A percentile compares a stretch with the other conserved stretches of the same genome.
Evolutionary conservation across 176 grass and related monocot genomes (phyloP).

Genomic region (sorghum (Sorghum bicolor)): DNA sequence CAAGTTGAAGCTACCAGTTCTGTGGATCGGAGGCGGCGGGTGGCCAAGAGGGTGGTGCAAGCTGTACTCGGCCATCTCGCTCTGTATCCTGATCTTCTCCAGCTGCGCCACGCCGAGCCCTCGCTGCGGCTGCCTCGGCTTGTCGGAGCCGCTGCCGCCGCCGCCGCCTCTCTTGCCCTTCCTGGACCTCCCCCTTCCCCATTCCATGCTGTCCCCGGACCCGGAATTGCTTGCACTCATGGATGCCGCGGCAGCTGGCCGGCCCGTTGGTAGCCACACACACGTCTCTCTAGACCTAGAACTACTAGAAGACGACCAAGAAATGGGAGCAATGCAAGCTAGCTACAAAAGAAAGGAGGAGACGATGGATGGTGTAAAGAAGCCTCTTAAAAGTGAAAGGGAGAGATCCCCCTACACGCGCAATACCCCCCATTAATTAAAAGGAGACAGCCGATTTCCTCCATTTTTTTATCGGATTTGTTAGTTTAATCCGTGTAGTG

Average conservation of each 20-base stretch:
- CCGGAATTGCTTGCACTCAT: constrained; percentile 57
- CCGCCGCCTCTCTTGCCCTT: constrained; percentile 51
- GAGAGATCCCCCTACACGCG: constrained; percentile 46
- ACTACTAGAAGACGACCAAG: constrained; percentile 28
- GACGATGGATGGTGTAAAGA: constrained; percentile 29
- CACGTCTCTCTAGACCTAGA: constrained; percentile 18
- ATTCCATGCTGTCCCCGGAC: constrained; percentile 53
- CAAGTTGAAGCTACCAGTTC: constrained; percentile 30
- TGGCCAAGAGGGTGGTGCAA: constrained; percentile 40
- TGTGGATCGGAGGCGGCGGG: constrained; percentile 30
- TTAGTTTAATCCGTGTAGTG: constrained; percentile 15
- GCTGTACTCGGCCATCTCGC: constrained; percentile 61
- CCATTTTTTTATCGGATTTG: constrained; percentile 9
- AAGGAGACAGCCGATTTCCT: constrained; percentile 32
- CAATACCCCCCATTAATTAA: constrained; percentile 34
- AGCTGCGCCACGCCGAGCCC: constrained; percentile 67
- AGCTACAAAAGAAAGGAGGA: constrained; percentile 12
- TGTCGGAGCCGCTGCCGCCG: constrained; percentile 31
- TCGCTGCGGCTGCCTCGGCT: constrained; percentile 67
- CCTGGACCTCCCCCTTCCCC: constrained; percentile 49
- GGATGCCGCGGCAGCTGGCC: background rate
- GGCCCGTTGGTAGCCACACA: background rate
- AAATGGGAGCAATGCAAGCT: constrained; percentile 8
- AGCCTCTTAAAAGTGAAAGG: constrained; percentile 74
- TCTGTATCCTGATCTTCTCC: constrained; percentile 70